Conservation (phyloP, 2,329 filamentous ascomycete species). For the Colletotrichum tofieldiae region DNA sequence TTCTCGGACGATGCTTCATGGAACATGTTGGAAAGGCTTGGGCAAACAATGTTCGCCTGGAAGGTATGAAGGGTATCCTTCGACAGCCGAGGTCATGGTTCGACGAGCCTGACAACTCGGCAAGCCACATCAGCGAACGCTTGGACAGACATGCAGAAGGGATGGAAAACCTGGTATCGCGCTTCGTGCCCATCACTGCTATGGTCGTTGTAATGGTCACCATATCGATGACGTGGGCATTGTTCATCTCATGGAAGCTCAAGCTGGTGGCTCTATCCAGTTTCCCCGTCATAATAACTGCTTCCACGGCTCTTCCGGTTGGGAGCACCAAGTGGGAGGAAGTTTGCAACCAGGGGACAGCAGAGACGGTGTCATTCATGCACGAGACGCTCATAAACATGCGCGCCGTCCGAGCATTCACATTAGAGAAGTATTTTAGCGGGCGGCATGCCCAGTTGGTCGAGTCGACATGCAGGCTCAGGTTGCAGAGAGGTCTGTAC, state of each 20-base stretch:
- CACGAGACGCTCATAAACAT: conserved; percentile 86
- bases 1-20: conserved; percentile 78
- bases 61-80: conserved; percentile 79
- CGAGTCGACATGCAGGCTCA: conserved; percentile 69
- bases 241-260: conserved; percentile 83
- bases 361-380: conserved; percentile 74
- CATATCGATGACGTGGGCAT: conserved; percentile 82
- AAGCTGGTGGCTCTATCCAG: conserved; percentile 82
- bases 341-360: conserved; percentile 75
- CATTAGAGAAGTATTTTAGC: conserved; percentile 80
- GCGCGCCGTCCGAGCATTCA: conserved; percentile 82
- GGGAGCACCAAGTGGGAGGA: conserved; percentile 82
- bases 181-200: conserved; percentile 81
- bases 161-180: conserved; percentile 85
- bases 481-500: conserved; percentile 76
- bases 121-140: conserved; percentile 76
- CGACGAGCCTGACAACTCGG: conserved; percentile 75
- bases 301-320: conserved; percentile 76
- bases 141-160: conserved; percentile 90
- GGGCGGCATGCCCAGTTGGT: conserved; percentile 72
- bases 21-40: conserved; percentile 82
- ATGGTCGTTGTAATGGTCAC: conserved; percentile 76
- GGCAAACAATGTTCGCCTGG: conserved; percentile 79
- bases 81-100: conserved; percentile 87
- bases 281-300: conserved; percentile 76